Conservation (phyloP, 164 flowering plant species). For the Berberis vulgaris region DNA sequence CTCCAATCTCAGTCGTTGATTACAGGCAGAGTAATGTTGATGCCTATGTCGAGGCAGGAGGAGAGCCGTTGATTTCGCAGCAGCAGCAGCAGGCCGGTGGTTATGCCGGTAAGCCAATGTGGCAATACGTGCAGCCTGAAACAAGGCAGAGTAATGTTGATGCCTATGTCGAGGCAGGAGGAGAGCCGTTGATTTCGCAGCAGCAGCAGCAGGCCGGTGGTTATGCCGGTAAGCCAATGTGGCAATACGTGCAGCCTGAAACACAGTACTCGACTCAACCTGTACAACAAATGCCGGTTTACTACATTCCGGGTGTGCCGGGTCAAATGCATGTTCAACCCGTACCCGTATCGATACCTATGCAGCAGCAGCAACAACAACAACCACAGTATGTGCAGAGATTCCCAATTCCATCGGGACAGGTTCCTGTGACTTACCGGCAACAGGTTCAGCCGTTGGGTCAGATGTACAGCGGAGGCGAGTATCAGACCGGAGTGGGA, state of each 20-base stretch:
- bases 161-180: conserved; percentile 10
- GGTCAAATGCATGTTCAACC: conserved; percentile 33
- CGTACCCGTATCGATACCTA: conserved; percentile 13
- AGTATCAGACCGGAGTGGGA: conserved; percentile 14
- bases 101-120: conserved; percentile 22
- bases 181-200: conserved; percentile 16
- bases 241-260: conserved; percentile 43
- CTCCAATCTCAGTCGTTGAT: conserved; percentile 1
- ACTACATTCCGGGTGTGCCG: conserved; percentile 39
- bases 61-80: conserved; percentile 16
- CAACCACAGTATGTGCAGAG: conserved; percentile 36
- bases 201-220: no score
- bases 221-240: conserved; percentile 22
- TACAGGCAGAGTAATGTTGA: conserved; percentile 17
- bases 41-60: conserved; percentile 10
- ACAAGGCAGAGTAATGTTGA: conserved; percentile 19
- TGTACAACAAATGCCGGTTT: conserved; percentile 43
- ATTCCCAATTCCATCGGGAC: conserved; percentile 22
- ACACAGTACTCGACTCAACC: conserved; percentile 28
- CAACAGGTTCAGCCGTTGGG: conserved; percentile 25
- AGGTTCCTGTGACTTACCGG: conserved; percentile 29
- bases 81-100: conserved; percentile 12
- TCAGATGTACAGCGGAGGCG: conserved; percentile 40
- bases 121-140: conserved; percentile 41
- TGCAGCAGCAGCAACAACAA: no score